Evolutionary conservation across 768 basidiomycete genomes (phyloP).

Genomic region (Fibroporia radiculosa): DNA sequence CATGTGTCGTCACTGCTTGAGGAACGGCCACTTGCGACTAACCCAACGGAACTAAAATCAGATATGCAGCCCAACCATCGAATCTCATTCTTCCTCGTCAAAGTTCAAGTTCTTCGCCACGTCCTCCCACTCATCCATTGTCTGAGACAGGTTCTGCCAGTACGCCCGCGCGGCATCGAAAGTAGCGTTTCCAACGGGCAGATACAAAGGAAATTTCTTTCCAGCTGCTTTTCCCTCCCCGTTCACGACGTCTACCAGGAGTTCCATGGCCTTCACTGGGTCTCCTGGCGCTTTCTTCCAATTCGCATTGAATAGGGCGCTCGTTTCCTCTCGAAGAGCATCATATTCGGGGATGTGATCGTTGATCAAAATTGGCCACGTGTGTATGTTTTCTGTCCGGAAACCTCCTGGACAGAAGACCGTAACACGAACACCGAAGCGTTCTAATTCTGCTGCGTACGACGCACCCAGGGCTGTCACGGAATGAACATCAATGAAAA

Average conservation of each 20-base stretch:
- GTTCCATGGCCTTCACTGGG: slow-evolving; percentile 49
- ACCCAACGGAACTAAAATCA: background rate
- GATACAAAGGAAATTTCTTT: slow-evolving; percentile 37
- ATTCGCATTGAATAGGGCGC: slow-evolving; percentile 25
- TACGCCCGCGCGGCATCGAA: slow-evolving; percentile 43
- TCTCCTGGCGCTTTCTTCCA: slow-evolving; percentile 45
- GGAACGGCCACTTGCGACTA: background rate
- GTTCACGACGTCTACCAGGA: slow-evolving; percentile 33
- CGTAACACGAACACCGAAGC: slow-evolving; percentile 48
- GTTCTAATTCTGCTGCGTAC: slow-evolving; percentile 43
- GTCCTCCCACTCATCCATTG: slow-evolving; percentile 50
- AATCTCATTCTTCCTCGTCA: slow-evolving; percentile 3
- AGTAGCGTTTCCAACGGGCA: slow-evolving; percentile 46
- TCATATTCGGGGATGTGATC: slow-evolving; percentile 44
- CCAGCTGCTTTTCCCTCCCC: slow-evolving; percentile 45
- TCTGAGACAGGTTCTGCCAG: slow-evolving; percentile 32
- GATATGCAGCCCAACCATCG: background rate
- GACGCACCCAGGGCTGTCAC: slow-evolving; percentile 40
- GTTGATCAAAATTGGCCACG: slow-evolving; percentile 20
- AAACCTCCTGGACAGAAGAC: slow-evolving; percentile 54
- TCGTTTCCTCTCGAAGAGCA: slow-evolving; percentile 27
- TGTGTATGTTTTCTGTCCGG: slow-evolving; percentile 50
- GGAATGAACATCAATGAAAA: background rate
- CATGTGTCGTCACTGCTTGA: background rate
- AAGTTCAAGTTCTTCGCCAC: slow-evolving; percentile 26